phyloP scores from a whole-genome alignment of 1,139 yeast species.

The Candida sp. region DNA sequence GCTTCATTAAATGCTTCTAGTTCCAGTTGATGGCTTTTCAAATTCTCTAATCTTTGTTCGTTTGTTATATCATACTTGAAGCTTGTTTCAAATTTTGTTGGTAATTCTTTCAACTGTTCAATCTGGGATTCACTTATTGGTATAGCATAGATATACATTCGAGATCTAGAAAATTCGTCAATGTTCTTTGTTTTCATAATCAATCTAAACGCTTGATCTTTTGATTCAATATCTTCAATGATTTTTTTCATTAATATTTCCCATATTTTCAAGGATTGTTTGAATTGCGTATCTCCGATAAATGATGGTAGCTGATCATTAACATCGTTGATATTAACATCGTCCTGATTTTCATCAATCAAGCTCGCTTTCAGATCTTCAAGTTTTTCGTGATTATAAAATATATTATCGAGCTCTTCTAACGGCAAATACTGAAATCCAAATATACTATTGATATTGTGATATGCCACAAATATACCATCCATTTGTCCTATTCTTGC shows the following conservation, averaged over 20 bases:
- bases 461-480: slow-evolving; percentile 91
- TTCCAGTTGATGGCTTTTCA: slow-evolving; percentile 15
- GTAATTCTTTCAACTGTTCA: slow-evolving; percentile 20
- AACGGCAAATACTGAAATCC: slow-evolving; percentile 90
- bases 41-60: slow-evolving; percentile 15
- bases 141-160: slow-evolving; percentile 28
- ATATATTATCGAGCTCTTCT: slow-evolving; percentile 57
- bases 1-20: slow-evolving; percentile 15
- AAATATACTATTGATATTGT: slow-evolving; percentile 74
- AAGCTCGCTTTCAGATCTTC: background rate
- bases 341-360: background rate
- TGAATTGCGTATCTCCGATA: slow-evolving; percentile 74
- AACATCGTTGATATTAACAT: slow-evolving; percentile 15
- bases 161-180: slow-evolving; percentile 8
- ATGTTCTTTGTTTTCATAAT: slow-evolving; percentile 12
- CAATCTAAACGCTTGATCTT: slow-evolving; percentile 24
- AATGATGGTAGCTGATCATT: slow-evolving; percentile 35
- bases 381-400: slow-evolving; percentile 12
- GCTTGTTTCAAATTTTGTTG: slow-evolving; percentile 20
- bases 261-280: slow-evolving; percentile 58
- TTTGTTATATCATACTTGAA: slow-evolving; percentile 17
- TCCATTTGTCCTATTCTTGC: slow-evolving; percentile 97
- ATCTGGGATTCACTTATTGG: slow-evolving; percentile 26
- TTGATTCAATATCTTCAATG: slow-evolving; percentile 21
- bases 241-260: slow-evolving; percentile 44